These are phyloP conservation scores for Hyphopichia pseudoburtonii DNA, from an alignment of 1,139 yeast genomes.

Conservation along the genomic window DNA sequence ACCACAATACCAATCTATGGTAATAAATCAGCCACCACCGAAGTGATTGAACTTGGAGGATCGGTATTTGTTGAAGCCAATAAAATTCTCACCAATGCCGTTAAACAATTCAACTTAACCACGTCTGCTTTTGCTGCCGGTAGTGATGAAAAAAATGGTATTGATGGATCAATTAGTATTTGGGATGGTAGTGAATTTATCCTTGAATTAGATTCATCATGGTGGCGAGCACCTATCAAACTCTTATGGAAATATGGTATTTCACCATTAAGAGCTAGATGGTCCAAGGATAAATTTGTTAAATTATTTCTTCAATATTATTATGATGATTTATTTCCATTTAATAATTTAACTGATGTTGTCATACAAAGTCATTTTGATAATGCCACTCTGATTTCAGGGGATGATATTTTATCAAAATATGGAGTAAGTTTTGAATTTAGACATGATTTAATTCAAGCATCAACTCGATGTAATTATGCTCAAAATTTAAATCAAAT, in stretches of 20 bases:
- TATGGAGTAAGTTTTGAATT: constrained; percentile 20
- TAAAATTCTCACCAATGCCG: constrained; percentile 31
- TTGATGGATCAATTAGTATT: constrained; percentile 23
- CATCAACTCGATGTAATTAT: constrained; percentile 41
- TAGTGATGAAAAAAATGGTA: too few relatives aligned
- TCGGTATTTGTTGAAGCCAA: constrained; percentile 40
- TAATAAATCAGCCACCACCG: constrained; percentile 8
- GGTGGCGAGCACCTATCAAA: constrained; percentile 10
- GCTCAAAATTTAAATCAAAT: constrained; percentile 34
- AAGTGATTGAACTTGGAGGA: constrained; percentile 40
- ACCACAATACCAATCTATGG: constrained; percentile 23
- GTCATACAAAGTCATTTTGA: constrained; percentile 18
- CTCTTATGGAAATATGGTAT: constrained; percentile 25
- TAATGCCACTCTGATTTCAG: constrained; percentile 17
- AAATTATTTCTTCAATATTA: constrained; percentile 17
- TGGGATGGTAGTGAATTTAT: constrained; percentile 37
- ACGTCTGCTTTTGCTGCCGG: constrained; percentile 11
- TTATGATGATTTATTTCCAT: constrained; percentile 27
- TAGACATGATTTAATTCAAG: constrained; percentile 28
- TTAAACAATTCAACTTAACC: constrained; percentile 26
- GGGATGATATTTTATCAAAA: constrained; percentile 17
- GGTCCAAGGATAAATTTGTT: constrained; percentile 14
- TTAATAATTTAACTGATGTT: constrained; percentile 15
- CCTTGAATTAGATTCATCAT: constrained; percentile 8
- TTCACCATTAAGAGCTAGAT: constrained; percentile 17